Evolutionary conservation across 1,284 basidiomycete species (phyloP), one percentile per base, ranked within the genome.

Genomic region (Ceratobasidium sp.): DNA sequence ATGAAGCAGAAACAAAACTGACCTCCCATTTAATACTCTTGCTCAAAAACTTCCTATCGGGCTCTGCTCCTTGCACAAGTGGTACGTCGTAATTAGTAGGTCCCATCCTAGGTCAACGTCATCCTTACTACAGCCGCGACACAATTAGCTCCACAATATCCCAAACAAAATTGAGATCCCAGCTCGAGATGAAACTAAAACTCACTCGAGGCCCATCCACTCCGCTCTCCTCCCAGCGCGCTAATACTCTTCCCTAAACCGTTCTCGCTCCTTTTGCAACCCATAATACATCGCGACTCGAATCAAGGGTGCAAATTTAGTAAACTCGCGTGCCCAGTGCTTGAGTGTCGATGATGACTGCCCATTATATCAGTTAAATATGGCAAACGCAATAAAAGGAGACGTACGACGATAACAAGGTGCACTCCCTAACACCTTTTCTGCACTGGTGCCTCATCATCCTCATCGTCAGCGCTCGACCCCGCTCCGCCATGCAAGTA

Each of bases 301-400:
- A 82, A 99, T 92, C 4, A 87, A 88, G 0, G 96, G 96, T 0
- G 94, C 95, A 81, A 99, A 99, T 59, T 91, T 91, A 51, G 91
- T 89, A 82, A 99, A 98, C 84, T 99, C 98, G 79, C 98, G 90
- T 82, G 94, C 93, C 98, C 98, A 99, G 82, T 99, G 99, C 84
- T 99, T 98, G 29, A 99, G 86, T 0, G 97, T 99, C 1, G 97
- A 99, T 0, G 97, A 17, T 94, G 95, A 79, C 25, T 74, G 61
- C 34, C 62, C 62, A 44, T 1, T 44, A 25, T n/a, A 65, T 29
- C 54, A 34, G 32, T 17, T 25, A 74, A 43, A 66, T 46, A 62
- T 17, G 78, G 37, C 52, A 46, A 69, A 57, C n/a, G 4, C 65
- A 25, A 49, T 19, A 25, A 37, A 51, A 22, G 64, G 29, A 13